Evolutionary conservation across 306 rosid genomes (phyloP), one percentile per base, ranked within the genome.

Genomic region (Cicer yamashitae): DNA sequence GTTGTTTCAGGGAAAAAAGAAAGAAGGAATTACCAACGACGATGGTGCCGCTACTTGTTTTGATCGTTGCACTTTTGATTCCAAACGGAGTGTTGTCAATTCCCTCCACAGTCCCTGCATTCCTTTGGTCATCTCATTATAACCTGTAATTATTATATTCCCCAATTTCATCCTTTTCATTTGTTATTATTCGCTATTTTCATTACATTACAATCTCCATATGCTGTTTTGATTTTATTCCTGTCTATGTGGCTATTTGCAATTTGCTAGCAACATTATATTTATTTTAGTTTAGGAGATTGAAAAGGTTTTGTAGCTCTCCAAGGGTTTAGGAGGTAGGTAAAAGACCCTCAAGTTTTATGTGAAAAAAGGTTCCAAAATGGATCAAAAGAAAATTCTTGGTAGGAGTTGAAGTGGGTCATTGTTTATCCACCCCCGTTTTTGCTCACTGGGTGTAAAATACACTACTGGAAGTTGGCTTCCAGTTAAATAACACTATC

Each of bases 81-180:
- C 89, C 88, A 6, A 61, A 75, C 22, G 48, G 37, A 34, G 61
- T 83, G 47, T 71, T 84, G 6, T 81, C 90, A 41, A 58, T 30
- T 73, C 84, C 91, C 4, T 87, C 93, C 64, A 90, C 97, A 2
- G 88, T 77, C 65, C 96, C 98, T 4, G 98, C 98, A 50, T 90
- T 94, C 53, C 90, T 94, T 63, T 94, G 98, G 98, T 90, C 96
- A 2, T 86, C 94, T 14, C 85, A 89, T 77, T 84, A 82, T 59
- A 64, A 79, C 44, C 69, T 75, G 90, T 85, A 70, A 14, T 15
- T 0, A 0, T 30, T 1, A 22, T 25, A 30, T 37, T 6, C n/a
- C n/a, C 41, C 13, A 2, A 8, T 58, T 66, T 40, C 15, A 34
- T 71, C n/a, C 0, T 56, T 67, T 3, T 13, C 60, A 10, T 7